Evolutionary conservation across 1,284 basidiomycete species (phyloP), one percentile per base, ranked within the genome.

Genomic region (Ganoderma leucocontextum): DNA sequence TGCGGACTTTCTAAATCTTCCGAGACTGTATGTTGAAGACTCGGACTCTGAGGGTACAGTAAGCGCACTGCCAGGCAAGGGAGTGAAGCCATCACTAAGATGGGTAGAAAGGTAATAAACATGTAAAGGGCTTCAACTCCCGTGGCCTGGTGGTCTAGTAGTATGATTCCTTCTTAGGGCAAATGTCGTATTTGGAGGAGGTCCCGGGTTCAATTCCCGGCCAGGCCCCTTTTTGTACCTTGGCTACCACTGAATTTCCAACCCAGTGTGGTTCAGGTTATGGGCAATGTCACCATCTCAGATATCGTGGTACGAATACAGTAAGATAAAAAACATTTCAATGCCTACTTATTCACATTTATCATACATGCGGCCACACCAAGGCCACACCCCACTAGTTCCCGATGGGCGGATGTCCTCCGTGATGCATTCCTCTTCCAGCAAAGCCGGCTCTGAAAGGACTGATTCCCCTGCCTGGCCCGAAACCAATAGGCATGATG

Each of bases 191-290:
- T 79, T 70, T 90, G 89, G 89, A 91, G 89, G 90, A 91, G 90
- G 90, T 91, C 90, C 90, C 87, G 88, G 90, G 90, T 91, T 92
- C 90, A 91, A 91, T 91, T 91, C 90, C 89, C 89, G 87, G 89
- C 87, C 86, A 91, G 89, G 90, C 89, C 90, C 89, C 73, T 71
- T 74, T 71, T n/a, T n/a, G n/a, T n/a, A n/a, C n/a, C n/a, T n/a
- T n/a, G n/a, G n/a, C n/a, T n/a, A n/a, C n/a, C n/a, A n/a, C n/a
- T n/a, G n/a, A n/a, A n/a, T n/a, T n/a, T n/a, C n/a, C n/a, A n/a
- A n/a, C n/a, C n/a, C n/a, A n/a, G n/a, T n/a, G n/a, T n/a, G n/a
- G n/a, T n/a, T n/a, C n/a, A n/a, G n/a, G n/a, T n/a, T n/a, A n/a
- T n/a, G n/a, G n/a, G n/a, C n/a, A n/a, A n/a, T n/a, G 41, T 41